Conservation (phyloP, 495 filamentous ascomycete genomes). For the Usnea hakonensis region DNA sequence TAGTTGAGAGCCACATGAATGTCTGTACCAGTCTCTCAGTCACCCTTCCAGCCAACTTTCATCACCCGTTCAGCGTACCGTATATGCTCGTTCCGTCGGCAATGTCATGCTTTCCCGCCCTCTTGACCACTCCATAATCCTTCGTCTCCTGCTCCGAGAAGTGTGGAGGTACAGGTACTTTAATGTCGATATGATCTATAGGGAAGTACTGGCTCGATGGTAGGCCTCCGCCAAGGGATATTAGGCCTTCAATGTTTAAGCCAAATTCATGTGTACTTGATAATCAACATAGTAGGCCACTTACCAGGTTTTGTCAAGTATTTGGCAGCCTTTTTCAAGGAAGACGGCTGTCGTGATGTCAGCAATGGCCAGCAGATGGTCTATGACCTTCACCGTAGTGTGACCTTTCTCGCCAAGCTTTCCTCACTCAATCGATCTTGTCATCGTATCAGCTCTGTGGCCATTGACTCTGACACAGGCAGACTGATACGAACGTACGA, state of each 20-base stretch:
- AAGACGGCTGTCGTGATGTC: conserved; percentile 17
- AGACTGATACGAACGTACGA: conserved; percentile 46
- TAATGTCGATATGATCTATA: conserved; percentile 58
- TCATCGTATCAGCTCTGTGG: not conserved
- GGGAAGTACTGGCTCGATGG: conserved; percentile 88
- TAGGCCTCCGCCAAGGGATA: conserved; percentile 87
- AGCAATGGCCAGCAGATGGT: not conserved
- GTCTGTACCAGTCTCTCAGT: conserved; percentile 39
- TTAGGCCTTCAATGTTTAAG: conserved; percentile 40
- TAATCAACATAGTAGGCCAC: not conserved
- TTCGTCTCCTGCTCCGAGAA: conserved; percentile 62
- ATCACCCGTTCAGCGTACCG: conserved; percentile 33
- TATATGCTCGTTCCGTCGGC: conserved; percentile 54
- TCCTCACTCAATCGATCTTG: conserved; percentile 54
- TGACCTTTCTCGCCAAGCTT: conserved; percentile 35
- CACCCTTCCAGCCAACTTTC: not conserved
- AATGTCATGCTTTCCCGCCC: conserved; percentile 75
- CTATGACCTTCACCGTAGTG: too few species aligned
- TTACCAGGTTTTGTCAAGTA: conserved; percentile 63
- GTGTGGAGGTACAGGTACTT: conserved; percentile 56
- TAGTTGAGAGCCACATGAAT: conserved; percentile 84
- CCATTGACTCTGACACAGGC: not conserved
- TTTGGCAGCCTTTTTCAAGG: conserved; percentile 68
- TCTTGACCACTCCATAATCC: conserved; percentile 45
- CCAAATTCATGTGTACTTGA: not conserved